Conservation (phyloP, 495 filamentous ascomycete genomes). For the Amphirosellinia nigrospora region DNA sequence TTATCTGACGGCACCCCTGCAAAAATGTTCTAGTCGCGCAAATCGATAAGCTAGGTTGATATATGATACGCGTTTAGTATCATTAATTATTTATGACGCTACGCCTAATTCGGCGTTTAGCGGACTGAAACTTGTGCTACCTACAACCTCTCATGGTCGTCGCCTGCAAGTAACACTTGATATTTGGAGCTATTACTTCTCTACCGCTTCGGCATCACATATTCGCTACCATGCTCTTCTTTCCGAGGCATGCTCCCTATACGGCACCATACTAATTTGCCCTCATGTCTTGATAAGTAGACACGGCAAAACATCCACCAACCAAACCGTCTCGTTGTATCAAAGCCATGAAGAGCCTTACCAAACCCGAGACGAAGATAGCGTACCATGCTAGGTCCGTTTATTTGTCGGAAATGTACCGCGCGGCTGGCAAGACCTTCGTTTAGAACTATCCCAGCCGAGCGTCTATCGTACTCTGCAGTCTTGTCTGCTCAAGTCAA, state of each 20-base stretch:
- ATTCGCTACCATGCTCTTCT: neutral
- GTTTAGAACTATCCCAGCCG: neutral
- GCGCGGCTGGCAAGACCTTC: constrained; percentile 23
- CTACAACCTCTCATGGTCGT: neutral
- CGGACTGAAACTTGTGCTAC: neutral
- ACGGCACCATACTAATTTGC: neutral
- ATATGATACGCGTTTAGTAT: too few species aligned
- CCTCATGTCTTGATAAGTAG: neutral
- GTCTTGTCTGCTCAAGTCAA: neutral
- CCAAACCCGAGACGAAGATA: constrained; percentile 8
- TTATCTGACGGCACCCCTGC: neutral
- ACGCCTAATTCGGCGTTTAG: neutral
- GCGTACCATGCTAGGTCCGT: constrained; percentile 35
- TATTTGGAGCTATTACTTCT: neutral
- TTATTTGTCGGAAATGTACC: constrained; percentile 37
- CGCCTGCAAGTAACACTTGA: neutral
- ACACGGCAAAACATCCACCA: neutral
- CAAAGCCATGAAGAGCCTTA: constrained; percentile 27
- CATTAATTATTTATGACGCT: too few species aligned
- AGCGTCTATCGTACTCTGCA: neutral
- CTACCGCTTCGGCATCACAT: neutral
- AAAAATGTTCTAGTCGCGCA: neutral
- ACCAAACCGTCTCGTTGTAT: neutral
- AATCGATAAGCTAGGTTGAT: constrained; percentile 21
- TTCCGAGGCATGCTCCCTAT: neutral